Conservation (phyloP, 768 basidiomycete genomes). For the Stropharia rugosoannulata region DNA sequence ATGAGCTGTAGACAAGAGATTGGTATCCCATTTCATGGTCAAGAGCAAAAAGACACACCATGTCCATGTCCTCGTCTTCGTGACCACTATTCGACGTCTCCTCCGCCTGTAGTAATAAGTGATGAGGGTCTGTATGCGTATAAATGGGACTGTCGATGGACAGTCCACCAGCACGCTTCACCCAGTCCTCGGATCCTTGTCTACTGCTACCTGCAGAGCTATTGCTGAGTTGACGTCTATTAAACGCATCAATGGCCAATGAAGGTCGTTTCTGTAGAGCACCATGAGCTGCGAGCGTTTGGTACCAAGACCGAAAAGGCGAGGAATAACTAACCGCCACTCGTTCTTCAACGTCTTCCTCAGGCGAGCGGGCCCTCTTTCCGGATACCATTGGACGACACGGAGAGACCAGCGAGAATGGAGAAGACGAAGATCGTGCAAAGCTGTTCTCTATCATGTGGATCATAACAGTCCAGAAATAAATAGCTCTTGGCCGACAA, state of each 20-base stretch:
- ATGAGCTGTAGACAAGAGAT: conserved; percentile 2
- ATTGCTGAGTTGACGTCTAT: conserved; percentile 13
- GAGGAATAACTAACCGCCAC: conserved; percentile 42
- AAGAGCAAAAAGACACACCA: conserved; percentile 39
- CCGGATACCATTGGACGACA: conserved; percentile 19
- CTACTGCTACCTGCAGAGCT: conserved; percentile 36
- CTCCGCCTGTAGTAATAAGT: conserved; percentile 12
- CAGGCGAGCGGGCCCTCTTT: conserved; percentile 67
- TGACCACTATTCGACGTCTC: background rate
- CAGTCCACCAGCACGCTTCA: conserved; percentile 64
- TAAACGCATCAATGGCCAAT: conserved; percentile 28
- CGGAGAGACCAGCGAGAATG: conserved; percentile 37
- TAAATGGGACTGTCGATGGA: conserved; percentile 56
- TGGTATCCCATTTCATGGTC: conserved; percentile 4
- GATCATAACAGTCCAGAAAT: conserved; percentile 24
- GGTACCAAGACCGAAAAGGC: background rate
- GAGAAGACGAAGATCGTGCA: conserved; percentile 31
- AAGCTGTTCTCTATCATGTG: conserved; percentile 54
- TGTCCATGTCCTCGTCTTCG: conserved; percentile 43
- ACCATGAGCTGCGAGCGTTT: background rate
- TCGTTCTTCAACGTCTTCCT: conserved; percentile 45
- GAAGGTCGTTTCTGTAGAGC: conserved; percentile 56
- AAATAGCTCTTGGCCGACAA: conserved; percentile 4
- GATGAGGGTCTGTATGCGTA: conserved; percentile 13
- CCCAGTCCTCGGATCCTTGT: conserved; percentile 70